Conservation (phyloP, 1,284 basidiomycete species). For the Pseudozyma tsukubaensis region DNA sequence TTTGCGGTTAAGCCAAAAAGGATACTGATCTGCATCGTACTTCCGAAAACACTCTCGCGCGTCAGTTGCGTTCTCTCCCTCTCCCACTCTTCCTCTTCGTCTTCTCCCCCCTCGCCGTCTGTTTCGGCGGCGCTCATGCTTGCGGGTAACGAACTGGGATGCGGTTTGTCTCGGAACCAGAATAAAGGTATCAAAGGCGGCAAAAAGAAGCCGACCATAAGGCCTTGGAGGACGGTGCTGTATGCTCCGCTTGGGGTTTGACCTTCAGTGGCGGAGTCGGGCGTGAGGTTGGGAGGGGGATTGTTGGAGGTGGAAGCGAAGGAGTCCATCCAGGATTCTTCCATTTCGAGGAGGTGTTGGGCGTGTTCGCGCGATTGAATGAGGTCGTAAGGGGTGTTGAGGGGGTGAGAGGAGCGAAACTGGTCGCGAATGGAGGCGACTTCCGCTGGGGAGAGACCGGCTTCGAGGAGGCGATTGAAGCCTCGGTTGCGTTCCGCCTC, state of each 20-base stretch:
- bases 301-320: constrained; percentile 13
- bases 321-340: constrained; percentile 50
- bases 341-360: constrained; percentile 38
- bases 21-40: constrained; percentile 44
- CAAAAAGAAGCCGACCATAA: constrained; percentile 44
- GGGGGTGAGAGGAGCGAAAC: constrained; percentile 31
- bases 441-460: constrained; percentile 30
- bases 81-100: constrained; percentile 29
- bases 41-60: constrained; percentile 26
- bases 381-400: constrained; percentile 23
- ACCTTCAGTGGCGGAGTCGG: not conserved
- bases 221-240: constrained; percentile 30
- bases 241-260: constrained; percentile 8
- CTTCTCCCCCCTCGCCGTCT: constrained; percentile 1
- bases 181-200: constrained; percentile 35
- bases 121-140: not conserved
- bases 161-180: constrained; percentile 31
- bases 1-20: constrained; percentile 39
- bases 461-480: constrained; percentile 40
- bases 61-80: constrained; percentile 7
- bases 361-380: constrained; percentile 30
- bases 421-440: constrained; percentile 33
- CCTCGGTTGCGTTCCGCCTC: constrained; percentile 21
- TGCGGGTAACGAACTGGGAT: constrained; percentile 21
- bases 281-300: not conserved